Conservation (phyloP, 2,329 filamentous ascomycete species). For the Penicillium concentricum region DNA sequence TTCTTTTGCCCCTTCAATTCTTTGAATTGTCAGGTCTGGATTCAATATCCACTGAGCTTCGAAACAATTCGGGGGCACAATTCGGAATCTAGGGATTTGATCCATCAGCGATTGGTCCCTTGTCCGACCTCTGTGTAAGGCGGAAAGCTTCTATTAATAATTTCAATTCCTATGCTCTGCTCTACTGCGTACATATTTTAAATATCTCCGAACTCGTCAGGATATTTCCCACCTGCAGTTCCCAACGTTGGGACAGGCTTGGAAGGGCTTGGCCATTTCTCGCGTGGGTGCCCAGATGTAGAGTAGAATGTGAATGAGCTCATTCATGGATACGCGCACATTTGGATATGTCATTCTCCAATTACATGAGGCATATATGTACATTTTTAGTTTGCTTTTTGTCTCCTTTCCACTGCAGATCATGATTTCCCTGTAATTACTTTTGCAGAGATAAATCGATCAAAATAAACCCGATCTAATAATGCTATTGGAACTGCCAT, state of each 20-base stretch:
- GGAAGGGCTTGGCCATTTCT: background rate
- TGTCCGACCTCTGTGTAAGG: conserved; percentile 4
- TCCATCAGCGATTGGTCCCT: conserved; percentile 5
- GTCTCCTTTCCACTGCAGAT: conserved; percentile 1
- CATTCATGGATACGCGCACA: background rate
- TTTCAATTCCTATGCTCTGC: conserved; percentile 1
- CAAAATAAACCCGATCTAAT: background rate
- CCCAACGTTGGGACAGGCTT: conserved; percentile 10
- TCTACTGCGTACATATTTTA: conserved; percentile 4
- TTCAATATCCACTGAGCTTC: background rate
- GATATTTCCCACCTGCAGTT: background rate
- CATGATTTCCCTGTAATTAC: background rate
- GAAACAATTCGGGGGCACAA: background rate
- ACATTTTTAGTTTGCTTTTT: background rate
- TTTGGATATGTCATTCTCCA: conserved; percentile 1
- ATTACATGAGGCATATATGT: conserved; percentile 4
- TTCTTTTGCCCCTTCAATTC: background rate
- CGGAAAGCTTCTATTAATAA: conserved; percentile 9
- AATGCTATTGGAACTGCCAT: background rate
- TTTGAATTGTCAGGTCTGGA: conserved; percentile 2
- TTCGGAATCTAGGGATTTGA: conserved; percentile 11
- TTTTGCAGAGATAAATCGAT: background rate
- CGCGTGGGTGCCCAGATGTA: background rate
- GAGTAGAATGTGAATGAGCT: background rate
- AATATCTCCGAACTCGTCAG: background rate